Evolutionary conservation across 2,329 filamentous ascomycete species (phyloP).

Genomic region (Fusarium buxicola): DNA sequence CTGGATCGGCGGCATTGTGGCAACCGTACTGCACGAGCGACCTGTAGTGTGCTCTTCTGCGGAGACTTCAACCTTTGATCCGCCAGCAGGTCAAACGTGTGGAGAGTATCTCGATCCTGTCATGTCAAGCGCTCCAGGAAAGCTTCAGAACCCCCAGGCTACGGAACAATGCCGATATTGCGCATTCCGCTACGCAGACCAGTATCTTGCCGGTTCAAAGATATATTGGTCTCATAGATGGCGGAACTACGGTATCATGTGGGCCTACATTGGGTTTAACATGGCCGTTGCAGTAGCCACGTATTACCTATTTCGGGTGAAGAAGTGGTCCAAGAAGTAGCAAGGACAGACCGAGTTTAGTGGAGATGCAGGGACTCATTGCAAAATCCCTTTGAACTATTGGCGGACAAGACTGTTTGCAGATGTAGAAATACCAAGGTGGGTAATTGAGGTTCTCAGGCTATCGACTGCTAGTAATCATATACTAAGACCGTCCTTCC

Average conservation of each 20-base stretch:
- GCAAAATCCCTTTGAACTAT: no score
- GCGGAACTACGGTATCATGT: conserved; percentile 78
- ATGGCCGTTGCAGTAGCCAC: conserved; percentile 66
- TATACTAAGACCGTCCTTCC: no score
- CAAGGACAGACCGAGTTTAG: not conserved
- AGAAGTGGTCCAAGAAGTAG: conserved; percentile 45
- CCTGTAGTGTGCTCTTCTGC: conserved; percentile 61
- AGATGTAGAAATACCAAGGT: no score
- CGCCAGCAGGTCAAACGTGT: conserved; percentile 73
- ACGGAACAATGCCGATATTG: conserved; percentile 74
- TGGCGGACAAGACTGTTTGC: no score
- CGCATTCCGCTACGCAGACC: conserved; percentile 69
- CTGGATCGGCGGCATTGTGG: conserved; percentile 74
- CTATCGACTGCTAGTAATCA: no score
- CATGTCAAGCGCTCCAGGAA: conserved; percentile 62
- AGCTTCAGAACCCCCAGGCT: conserved; percentile 70
- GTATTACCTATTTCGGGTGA: conserved; percentile 73
- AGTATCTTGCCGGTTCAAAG: conserved; percentile 62
- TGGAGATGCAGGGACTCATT: no score
- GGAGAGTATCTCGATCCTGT: conserved; percentile 70
- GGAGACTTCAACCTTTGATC: conserved; percentile 74
- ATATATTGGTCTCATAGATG: conserved; percentile 68
- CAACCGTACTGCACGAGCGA: conserved; percentile 71
- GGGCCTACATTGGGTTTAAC: conserved; percentile 74
- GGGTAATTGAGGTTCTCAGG: no score